Conservation (phyloP, 1,139 yeast species). For the Saccharomyces hybrid region DNA sequence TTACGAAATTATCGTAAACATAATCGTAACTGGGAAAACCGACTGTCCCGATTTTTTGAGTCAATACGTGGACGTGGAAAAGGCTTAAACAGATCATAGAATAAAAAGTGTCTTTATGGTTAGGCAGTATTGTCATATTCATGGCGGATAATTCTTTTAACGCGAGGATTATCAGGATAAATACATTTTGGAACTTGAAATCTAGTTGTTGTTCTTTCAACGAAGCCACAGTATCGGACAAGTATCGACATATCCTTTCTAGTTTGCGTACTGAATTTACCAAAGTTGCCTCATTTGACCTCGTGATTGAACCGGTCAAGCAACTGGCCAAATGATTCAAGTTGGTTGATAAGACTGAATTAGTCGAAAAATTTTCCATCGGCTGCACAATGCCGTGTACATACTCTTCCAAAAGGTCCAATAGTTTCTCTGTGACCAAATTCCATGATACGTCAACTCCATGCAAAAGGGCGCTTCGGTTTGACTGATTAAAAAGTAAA, state of each 20-base stretch:
- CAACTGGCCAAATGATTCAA: not conserved
- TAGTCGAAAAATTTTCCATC: not conserved
- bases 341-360: not conserved
- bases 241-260: not conserved
- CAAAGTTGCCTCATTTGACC: not conserved
- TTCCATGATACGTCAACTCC: not conserved
- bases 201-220: not conserved
- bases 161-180: not conserved
- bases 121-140: not conserved
- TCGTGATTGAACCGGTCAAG: not conserved
- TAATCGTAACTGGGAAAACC: constrained; percentile 27
- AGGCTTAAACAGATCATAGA: constrained; percentile 12
- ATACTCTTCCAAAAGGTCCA: not conserved
- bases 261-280: not conserved
- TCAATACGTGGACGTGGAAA: constrained; percentile 21
- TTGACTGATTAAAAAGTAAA: not conserved
- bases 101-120: not conserved
- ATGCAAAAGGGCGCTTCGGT: not conserved
- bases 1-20: constrained; percentile 12
- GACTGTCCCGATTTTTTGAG: constrained; percentile 22
- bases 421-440: not conserved
- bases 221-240: not conserved
- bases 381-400: not conserved
- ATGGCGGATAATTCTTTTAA: not conserved
- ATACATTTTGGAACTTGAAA: not conserved